Base-by-base conservation (phyloP, 2,329 filamentous ascomycete species). In the Leptographium radiaticola region DNA sequence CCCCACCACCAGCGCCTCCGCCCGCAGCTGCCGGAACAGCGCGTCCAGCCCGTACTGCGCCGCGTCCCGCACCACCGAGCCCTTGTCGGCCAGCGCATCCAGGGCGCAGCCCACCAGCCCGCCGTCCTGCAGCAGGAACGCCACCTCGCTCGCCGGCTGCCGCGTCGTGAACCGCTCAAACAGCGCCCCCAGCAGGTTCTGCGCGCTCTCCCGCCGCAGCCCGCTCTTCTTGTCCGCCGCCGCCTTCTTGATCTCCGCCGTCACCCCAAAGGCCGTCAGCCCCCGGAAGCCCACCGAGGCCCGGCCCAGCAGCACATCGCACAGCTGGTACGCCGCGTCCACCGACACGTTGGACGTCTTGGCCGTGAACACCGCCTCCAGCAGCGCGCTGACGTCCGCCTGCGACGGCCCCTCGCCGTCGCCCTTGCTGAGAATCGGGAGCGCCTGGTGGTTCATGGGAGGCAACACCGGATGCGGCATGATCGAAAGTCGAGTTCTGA, bases 21-120 rank as follows among this genome's bases (percentile, higher is more conserved):
- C 73, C 65, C 80, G 83, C 58, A 98, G 73, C 65, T 85, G 81
- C 60, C 77, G 76, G 68, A 95, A 95, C 30, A 97, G 76, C 30
- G 88, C 86, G 67, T 98, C 90, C 55, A 98, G 77, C 36, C 89
- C 93, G 68, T 97, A 98, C 68, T 95, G 87, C 7, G 91, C 89
- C 45, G 90, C 87, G 65, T 97, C 90, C 62, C 86, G 86, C 49
- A 97, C 89, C 9, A 94, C 84, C 50, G 84, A 73, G 51, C 86
- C 87, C 74, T 98, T 97, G 68, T 98, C 93, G 50, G 91, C 79
- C 49, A 98, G 76, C 10, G 85, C 83, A 63, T 98, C 93, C 56
- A 97, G 78, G 30, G 86, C 88, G 58, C 83, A 74, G 39, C 77
- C 68, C 11, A 96, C 71, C 56, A 95, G 68, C 54, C 81, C 83